Evolutionary conservation across 2,329 filamentous ascomycete genomes (phyloP).

Genomic region (Proliferodiscus dingleyae): DNA sequence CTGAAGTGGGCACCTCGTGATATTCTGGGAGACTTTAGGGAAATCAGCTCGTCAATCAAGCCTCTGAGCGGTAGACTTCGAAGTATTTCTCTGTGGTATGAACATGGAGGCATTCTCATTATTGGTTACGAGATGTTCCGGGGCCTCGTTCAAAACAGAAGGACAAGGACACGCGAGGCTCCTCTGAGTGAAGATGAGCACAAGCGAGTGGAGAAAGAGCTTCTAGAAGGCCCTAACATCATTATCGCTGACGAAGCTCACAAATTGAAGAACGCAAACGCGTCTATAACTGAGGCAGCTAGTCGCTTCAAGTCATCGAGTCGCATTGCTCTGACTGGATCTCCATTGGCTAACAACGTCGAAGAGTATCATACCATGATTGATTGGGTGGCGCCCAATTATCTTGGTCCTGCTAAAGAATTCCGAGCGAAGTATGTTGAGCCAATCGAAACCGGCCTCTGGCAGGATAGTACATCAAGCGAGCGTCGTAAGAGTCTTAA

Average conservation of each 20-base stretch:
- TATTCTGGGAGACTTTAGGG: slow-evolving; percentile 51
- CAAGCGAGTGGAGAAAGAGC: slow-evolving; percentile 37
- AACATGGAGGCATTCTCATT: slow-evolving; percentile 66
- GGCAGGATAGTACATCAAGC: slow-evolving; percentile 51
- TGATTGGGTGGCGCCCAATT: slow-evolving; percentile 77
- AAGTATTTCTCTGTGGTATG: slow-evolving; percentile 54
- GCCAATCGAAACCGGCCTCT: slow-evolving; percentile 70
- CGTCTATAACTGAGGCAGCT: slow-evolving; percentile 50
- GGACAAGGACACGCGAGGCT: slow-evolving; percentile 21
- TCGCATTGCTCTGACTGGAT: slow-evolving; percentile 81
- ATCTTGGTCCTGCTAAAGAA: slow-evolving; percentile 62
- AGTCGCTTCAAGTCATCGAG: slow-evolving; percentile 58
- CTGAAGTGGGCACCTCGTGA: slow-evolving; percentile 58
- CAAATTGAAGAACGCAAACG: slow-evolving; percentile 60
- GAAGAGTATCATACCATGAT: slow-evolving; percentile 84
- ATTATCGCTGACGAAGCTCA: slow-evolving; percentile 87
- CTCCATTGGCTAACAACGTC: slow-evolving; percentile 79
- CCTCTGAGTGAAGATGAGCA: slow-evolving; percentile 34
- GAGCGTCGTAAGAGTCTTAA: slow-evolving; percentile 59
- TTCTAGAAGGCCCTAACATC: slow-evolving; percentile 61
- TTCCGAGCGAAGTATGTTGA: slow-evolving; percentile 67
- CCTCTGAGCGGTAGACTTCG: slow-evolving; percentile 37
- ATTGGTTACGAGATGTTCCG: slow-evolving; percentile 69
- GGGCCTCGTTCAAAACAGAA: slow-evolving; percentile 36
- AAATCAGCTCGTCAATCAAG: slow-evolving; percentile 43